Conservation (phyloP, 2,329 filamentous ascomycete genomes). For the Ilyonectria destructans region DNA sequence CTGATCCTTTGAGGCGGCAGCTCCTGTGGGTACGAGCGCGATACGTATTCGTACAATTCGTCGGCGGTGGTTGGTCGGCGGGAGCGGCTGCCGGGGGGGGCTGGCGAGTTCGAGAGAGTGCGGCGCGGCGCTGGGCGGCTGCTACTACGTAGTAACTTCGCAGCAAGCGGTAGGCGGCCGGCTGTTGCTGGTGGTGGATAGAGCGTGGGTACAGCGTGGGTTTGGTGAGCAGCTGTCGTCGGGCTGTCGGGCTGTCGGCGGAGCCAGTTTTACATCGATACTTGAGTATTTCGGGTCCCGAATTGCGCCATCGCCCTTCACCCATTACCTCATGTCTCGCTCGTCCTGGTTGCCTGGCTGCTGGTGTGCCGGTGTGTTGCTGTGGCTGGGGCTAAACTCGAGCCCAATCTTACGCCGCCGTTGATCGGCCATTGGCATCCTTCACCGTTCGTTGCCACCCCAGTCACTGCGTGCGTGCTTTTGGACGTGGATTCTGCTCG, state of each 20-base stretch:
- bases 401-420: slow-evolving; percentile 23
- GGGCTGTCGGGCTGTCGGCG: slow-evolving; percentile 49
- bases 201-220: slow-evolving; percentile 15
- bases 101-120: slow-evolving; percentile 27
- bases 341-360: slow-evolving; percentile 25
- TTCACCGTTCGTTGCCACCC: slow-evolving; percentile 6
- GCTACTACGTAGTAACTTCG: not conserved
- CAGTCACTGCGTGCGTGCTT: not conserved
- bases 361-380: slow-evolving; percentile 8
- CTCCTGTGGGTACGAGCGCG: slow-evolving; percentile 1
- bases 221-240: slow-evolving; percentile 28
- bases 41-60: slow-evolving; percentile 46
- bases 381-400: not conserved
- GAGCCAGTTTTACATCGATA: slow-evolving; percentile 41
- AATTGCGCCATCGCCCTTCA: slow-evolving; percentile 48
- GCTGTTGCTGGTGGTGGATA: slow-evolving; percentile 39
- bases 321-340: slow-evolving; percentile 39
- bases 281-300: slow-evolving; percentile 43
- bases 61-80: slow-evolving; percentile 37
- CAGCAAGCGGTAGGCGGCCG: slow-evolving; percentile 37
- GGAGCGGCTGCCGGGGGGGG: slow-evolving; percentile 47
- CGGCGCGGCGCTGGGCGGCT: slow-evolving; percentile 12
- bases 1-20: slow-evolving; percentile 1
- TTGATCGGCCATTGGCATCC: slow-evolving; percentile 11
- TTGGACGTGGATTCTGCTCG: not conserved